phyloP scores from a whole-genome alignment of 192 early-diverging fungal species.

The Gryganskiella cystojenkinii region DNA sequence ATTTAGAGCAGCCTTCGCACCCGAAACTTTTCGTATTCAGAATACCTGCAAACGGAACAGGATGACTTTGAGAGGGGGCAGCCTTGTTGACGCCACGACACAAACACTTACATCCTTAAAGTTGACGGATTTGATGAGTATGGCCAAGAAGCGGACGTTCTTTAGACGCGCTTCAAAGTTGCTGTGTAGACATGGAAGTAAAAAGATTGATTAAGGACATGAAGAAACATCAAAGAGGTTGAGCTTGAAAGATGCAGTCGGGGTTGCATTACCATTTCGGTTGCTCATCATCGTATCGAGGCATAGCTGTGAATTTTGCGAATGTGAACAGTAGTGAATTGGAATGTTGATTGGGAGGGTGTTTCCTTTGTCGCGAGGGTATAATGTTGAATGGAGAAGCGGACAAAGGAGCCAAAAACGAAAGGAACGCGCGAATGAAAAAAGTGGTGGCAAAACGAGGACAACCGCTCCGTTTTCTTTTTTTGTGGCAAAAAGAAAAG shows the following conservation, averaged over 20 bases:
- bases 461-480: not conserved
- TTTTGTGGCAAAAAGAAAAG: not conserved
- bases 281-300: no score
- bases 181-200: not conserved
- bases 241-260: not conserved
- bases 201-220: not conserved
- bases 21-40: no score
- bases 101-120: slow-evolving; percentile 39
- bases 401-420: not conserved
- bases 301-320: no score
- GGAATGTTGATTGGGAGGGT: no score
- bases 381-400: not conserved
- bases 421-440: not conserved
- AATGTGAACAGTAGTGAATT: no score
- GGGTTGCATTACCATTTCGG: not conserved
- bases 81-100: no score
- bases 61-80: not conserved
- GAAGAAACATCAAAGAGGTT: not conserved
- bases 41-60: not conserved
- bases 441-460: slow-evolving; percentile 37
- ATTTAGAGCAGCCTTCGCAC: not conserved
- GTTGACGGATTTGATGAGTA: slow-evolving; percentile 37
- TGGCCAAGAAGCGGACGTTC: slow-evolving; percentile 35
- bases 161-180: slow-evolving; percentile 26
- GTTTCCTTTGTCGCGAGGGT: not conserved